Conservation (phyloP, 495 filamentous ascomycete species). For the Penicillium bovifimosum region DNA sequence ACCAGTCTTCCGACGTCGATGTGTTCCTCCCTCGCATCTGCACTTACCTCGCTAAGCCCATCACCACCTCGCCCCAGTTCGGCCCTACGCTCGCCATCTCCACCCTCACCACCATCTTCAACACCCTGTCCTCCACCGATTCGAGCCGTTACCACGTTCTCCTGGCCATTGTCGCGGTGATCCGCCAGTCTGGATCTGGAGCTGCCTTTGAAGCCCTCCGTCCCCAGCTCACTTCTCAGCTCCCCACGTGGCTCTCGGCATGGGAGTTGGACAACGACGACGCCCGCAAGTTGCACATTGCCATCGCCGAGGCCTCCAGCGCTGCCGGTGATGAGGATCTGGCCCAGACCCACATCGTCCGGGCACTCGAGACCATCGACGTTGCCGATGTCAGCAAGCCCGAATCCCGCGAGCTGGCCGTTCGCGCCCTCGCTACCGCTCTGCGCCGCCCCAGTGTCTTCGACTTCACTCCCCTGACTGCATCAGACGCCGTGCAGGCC, state of each 20-base stretch:
- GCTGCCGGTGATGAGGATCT: conserved; percentile 72
- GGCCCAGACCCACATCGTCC: conserved; percentile 76
- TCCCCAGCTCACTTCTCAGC: conserved; percentile 64
- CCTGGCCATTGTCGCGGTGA: conserved; percentile 71
- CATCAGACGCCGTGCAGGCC: conserved; percentile 78
- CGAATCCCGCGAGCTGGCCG: conserved; percentile 73
- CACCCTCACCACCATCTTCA: conserved; percentile 93
- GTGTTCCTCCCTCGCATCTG: conserved; percentile 84
- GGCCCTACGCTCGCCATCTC: conserved; percentile 79
- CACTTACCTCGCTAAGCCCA: conserved; percentile 77
- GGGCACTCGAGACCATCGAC: conserved; percentile 78
- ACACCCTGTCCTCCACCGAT: conserved; percentile 71
- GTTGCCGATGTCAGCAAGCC: conserved; percentile 59
- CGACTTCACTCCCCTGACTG: conserved; percentile 90
- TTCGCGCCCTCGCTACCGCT: conserved; percentile 78
- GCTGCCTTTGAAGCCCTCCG: conserved; percentile 74
- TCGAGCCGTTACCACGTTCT: conserved; percentile 85
- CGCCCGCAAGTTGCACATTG: conserved; percentile 71
- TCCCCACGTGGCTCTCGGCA: conserved; percentile 72
- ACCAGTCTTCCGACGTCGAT: conserved; percentile 73
- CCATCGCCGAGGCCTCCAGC: conserved; percentile 69
- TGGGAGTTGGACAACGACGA: conserved; percentile 84
- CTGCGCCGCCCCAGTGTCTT: conserved; percentile 71
- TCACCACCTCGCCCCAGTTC: conserved; percentile 77
- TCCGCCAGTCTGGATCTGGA: conserved; percentile 61